Evolutionary conservation across 495 filamentous ascomycete species (phyloP), one percentile per base, ranked within the genome.

Genomic region (Trypethelium eluteriae): DNA sequence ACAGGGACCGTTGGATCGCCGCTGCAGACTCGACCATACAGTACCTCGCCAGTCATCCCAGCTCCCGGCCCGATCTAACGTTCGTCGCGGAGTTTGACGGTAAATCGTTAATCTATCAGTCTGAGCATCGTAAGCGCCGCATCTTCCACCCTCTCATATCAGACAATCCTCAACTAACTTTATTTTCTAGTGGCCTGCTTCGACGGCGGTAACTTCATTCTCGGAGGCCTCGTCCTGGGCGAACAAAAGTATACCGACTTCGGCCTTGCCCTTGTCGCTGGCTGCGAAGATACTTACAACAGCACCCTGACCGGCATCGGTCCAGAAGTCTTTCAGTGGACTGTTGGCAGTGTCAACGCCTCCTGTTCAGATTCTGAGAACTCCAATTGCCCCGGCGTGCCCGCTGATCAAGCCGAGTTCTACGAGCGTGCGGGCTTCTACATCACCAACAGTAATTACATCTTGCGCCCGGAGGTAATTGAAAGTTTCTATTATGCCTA

Each of bases 401-500:
- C 86, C 0, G 66, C 71, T 0, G 62, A 77, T 53, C 81, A 89
- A 71, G 63, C 74, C 2, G 76, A 68, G 0, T 88, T 95, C 68
- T 94, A 87, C 74, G 68, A 81, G 12, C 64, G 75, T 11, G 78
- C 85, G 9, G 92, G 92, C 0, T 96, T 90, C 80, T 96, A 87
- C 74, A 87, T 92, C 74, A 81, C 73, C n/a, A 79, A 76, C 36
- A 74, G 74, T 0, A 62, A 70, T 16, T 96, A 96, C 73, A 79
- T 87, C 0, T 81, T 96, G 46, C 83, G 92, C 0, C 92, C 92
- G 2, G 92, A 96, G 74, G 90, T 92, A 2, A 82, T 96, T 25
- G 92, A 96, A 77, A 89, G 86, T 68, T 89, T 87, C 75, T 96
- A 96, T 81, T 93, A 96, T 72, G 91, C 90, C 0, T 94, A 89